Evolutionary conservation across 768 basidiomycete species (phyloP), one percentile per base, ranked within the genome.

Genomic region (Boletus subcaerulescens): DNA sequence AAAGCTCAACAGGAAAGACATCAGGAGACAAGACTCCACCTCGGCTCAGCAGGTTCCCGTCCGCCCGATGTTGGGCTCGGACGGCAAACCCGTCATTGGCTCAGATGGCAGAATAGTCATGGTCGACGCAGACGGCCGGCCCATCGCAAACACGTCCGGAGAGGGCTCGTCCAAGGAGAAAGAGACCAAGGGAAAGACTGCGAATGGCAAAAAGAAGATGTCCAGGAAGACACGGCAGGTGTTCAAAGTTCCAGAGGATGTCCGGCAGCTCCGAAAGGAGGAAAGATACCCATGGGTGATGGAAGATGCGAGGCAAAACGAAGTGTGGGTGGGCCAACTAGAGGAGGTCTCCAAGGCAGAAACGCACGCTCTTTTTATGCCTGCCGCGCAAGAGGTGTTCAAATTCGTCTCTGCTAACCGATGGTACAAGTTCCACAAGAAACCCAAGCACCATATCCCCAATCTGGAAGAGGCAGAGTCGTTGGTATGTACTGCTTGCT

Each of bases 351-450:
- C 76, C 12, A 90, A 82, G 73, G 78, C 82, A 24, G 82, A 83
- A 63, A 87, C 85, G 9, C 83, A 89, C 59, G 90, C 84, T 7
- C 85, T 93, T 72, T 88, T 94, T 71, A 89, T 92, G 84, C 88
- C 89, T 33, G 84, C 86, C 15, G 84, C 85, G 52, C 84, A 85
- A 63, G 84, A 91, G 54, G 79, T 86, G 38, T 94, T 95, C 78
- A 86, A 90, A 65, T 92, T 94, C 71, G 87, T 95, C 12, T 87
- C 91, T 14, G 84, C 90, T 6, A 84, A 91, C 67, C 80, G 92
- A 42, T 94, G 90, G 89, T 95, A 94, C 78, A 92, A 91, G 71
- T 93, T 93, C 67, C 90, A 90, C 73, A 92, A 91, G 77, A 85
- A 85, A 61, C 79, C 89, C 41, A 87, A 85, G 63, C 84, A 91